phyloP scores from a whole-genome alignment of 73 alveolate species.

The Effrenium voratum region DNA sequence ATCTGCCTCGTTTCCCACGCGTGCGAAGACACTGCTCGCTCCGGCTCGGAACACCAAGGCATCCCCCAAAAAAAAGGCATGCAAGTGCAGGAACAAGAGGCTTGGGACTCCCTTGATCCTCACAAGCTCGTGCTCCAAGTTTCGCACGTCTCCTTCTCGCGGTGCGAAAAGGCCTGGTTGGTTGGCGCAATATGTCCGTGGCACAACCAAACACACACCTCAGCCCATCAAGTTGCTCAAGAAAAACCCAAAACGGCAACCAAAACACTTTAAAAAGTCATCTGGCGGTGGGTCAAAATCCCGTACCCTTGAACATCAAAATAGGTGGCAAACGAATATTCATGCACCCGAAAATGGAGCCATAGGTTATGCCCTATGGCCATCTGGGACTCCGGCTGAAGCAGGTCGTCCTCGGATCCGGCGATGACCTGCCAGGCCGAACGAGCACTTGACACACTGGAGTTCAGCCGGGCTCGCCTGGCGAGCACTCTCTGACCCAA shows the following conservation, averaged over 20 bases:
- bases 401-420: slow-evolving; percentile 84
- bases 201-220: too few relatives aligned
- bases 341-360: neutral
- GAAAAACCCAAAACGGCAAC: neutral
- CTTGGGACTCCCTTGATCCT: neutral
- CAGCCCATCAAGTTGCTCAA: neutral
- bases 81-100: too few relatives aligned
- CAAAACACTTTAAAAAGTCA: neutral
- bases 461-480: too few relatives aligned
- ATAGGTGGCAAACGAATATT: neutral
- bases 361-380: neutral
- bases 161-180: neutral
- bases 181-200: too few relatives aligned
- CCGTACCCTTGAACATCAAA: neutral
- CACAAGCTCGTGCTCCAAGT: neutral
- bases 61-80: neutral
- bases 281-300: neutral
- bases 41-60: neutral
- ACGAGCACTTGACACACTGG: too few relatives aligned
- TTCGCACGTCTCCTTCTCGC: slow-evolving; percentile 10
- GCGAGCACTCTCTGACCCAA: too few relatives aligned
- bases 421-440: slow-evolving; percentile 15
- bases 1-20: slow-evolving; percentile 26
- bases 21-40: neutral
- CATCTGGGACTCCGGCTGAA: slow-evolving; percentile 36